Base-by-base conservation (phyloP, 2,329 filamentous ascomycete species). In the Trichophyton benhamiae region DNA sequence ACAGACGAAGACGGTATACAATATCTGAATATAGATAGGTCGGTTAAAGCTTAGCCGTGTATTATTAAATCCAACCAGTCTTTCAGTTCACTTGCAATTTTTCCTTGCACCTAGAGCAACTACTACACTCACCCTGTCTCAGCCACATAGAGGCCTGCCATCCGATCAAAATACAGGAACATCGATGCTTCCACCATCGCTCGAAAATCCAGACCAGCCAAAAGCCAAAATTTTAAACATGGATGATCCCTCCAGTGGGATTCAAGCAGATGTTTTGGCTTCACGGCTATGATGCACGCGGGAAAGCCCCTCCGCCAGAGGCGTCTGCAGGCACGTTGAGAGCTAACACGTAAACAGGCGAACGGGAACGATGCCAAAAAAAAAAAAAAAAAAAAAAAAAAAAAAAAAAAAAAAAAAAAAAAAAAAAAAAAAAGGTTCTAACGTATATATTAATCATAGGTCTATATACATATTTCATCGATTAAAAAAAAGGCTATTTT, bases 11-110 rank as follows among this genome's bases (percentile, higher is more conserved):
- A 65, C 33, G 62, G 64, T 15, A 15, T 62, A 13, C 63, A 58
- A 44, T 48, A 27, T 20, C 65, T 63, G 38, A 62, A 64, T 17
- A 64, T 66, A 44, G 58, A 62, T 57, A 49, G 63, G 58, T 57
- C 60, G 36, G 55, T 64, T 53, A 44, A 61, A 11, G 38, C 62
- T 42, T 64, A 52, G 27, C 52, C 27, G 6, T 55, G 52, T 55
- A 55, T 55, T 55, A 55, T 55, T 55, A 33, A 55, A 33, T 55
- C 30, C 27, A 55, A 55, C 52, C 25, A 55, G 27, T 55, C 9
- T 17, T 55, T 36, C 30, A 36, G 3, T 55, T 55, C 52, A 55
- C n/a, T 30, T 36, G 8, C 52, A 55, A 9, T 33, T 27, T 53
- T 33, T 4, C 30, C 15, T 36, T 36, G 15, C 52, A 17, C n/a